Conservation (phyloP, 345 rosid species). For the Eucalyptus paniculata region DNA sequence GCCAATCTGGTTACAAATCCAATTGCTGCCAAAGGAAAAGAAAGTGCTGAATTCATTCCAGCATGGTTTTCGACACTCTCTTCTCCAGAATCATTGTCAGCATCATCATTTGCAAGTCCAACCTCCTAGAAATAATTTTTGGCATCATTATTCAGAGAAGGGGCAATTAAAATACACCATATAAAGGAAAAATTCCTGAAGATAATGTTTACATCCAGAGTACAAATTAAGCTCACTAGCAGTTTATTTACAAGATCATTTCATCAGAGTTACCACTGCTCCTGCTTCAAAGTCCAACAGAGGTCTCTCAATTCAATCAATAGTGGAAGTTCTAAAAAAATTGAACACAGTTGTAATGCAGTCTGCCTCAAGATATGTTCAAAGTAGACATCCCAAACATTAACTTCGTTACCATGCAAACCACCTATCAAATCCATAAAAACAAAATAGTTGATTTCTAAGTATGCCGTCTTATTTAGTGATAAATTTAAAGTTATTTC, state of each 20-base stretch:
- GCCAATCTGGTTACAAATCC: constrained; percentile 82
- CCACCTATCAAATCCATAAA: not conserved
- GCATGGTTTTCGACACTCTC: constrained; percentile 24
- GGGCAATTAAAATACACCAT: not conserved
- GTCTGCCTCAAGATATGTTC: not conserved
- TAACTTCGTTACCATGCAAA: not conserved
- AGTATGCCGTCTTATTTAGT: not conserved
- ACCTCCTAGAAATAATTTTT: constrained; percentile 31
- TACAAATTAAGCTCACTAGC: not conserved
- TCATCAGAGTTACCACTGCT: not conserved
- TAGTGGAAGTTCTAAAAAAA: not conserved
- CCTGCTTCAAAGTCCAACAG: not conserved
- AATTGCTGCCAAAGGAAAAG: constrained; percentile 84
- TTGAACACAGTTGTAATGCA: not conserved
- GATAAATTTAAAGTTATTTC: not conserved
- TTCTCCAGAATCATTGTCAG: constrained; percentile 24
- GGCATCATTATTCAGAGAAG: not conserved
- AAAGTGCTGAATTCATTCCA: constrained; percentile 59
- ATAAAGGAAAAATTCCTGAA: not conserved
- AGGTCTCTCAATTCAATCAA: not conserved
- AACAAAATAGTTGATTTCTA: not conserved
- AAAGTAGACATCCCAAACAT: not conserved
- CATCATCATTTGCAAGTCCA: constrained; percentile 15
- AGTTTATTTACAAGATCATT: not conserved
- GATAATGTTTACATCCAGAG: not conserved